Conservation (phyloP, 129 eudicot species). For the Solidago caesia region DNA sequence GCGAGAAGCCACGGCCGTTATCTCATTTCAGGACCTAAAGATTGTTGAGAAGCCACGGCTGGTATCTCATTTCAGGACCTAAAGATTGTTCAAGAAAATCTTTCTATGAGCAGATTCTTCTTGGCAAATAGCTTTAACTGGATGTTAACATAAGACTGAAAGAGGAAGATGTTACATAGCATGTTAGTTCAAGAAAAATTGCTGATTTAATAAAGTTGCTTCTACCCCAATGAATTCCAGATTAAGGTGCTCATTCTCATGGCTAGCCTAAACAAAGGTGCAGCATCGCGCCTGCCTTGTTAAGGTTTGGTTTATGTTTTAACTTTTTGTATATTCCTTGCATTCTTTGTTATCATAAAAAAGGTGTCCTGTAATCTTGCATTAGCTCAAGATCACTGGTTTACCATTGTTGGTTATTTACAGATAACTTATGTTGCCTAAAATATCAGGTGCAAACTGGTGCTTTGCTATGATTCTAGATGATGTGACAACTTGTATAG, state of each 20-base stretch:
- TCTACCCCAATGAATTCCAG: background rate
- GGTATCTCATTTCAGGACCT: slow-evolving; percentile 1
- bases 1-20: background rate
- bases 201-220: background rate
- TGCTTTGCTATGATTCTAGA: too few relatives aligned
- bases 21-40: background rate
- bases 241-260: slow-evolving; percentile 11
- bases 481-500: too few relatives aligned
- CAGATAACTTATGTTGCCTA: background rate
- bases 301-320: background rate
- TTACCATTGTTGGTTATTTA: background rate
- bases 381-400: background rate
- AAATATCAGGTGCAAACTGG: background rate
- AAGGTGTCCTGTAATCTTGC: background rate
- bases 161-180: background rate
- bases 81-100: background rate
- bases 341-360: background rate
- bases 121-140: background rate
- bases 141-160: background rate
- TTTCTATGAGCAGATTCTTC: background rate
- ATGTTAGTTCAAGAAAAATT: background rate
- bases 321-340: too few relatives aligned
- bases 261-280: slow-evolving; percentile 15
- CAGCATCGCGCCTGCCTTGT: slow-evolving; percentile 9
- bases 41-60: background rate